These are phyloP conservation scores for Penicillium odoratum DNA, from an alignment of 495 filamentous ascomycete genomes.

Conservation along the genomic window DNA sequence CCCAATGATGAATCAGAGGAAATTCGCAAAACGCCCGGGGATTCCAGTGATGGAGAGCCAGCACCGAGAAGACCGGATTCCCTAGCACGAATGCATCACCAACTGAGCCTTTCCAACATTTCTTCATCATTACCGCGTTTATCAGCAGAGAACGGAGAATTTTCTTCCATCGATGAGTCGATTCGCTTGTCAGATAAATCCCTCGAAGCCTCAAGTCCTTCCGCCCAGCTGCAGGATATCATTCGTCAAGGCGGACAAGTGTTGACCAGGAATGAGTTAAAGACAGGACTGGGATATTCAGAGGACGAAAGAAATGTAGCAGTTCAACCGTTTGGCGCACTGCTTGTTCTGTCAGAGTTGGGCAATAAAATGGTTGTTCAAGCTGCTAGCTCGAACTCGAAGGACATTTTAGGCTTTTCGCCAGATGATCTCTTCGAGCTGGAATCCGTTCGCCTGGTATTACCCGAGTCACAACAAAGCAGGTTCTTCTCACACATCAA, in stretches of 20 bases:
- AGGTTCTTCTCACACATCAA: slow-evolving; percentile 75
- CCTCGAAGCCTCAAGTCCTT: not conserved
- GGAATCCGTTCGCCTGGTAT: slow-evolving; percentile 69
- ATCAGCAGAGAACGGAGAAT: not conserved
- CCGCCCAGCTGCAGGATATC: slow-evolving; percentile 5
- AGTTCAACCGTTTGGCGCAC: slow-evolving; percentile 73
- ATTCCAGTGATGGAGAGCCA: not conserved
- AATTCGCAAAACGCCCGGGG: not conserved
- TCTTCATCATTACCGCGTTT: not conserved
- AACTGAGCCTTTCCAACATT: not conserved
- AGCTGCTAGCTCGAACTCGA: slow-evolving; percentile 79
- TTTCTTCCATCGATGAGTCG: not conserved
- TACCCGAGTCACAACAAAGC: slow-evolving; percentile 71
- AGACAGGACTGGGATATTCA: slow-evolving; percentile 5
- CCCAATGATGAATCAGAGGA: slow-evolving; percentile 2
- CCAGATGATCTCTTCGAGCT: slow-evolving; percentile 74
- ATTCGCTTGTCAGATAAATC: too few relatives aligned
- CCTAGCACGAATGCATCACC: slow-evolving; percentile 11
- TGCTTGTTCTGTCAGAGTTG: slow-evolving; percentile 64
- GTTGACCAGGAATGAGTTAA: slow-evolving; percentile 7
- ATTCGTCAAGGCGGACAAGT: slow-evolving; percentile 13
- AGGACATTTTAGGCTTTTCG: slow-evolving; percentile 69
- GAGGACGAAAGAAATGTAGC: slow-evolving; percentile 37
- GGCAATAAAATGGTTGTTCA: slow-evolving; percentile 65
- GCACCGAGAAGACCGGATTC: not conserved